A percentile compares a stretch with the other conserved stretches of the same genome.
Conservation (phyloP, 1,139 yeast species). For the Arxiozyma heterogenica region DNA sequence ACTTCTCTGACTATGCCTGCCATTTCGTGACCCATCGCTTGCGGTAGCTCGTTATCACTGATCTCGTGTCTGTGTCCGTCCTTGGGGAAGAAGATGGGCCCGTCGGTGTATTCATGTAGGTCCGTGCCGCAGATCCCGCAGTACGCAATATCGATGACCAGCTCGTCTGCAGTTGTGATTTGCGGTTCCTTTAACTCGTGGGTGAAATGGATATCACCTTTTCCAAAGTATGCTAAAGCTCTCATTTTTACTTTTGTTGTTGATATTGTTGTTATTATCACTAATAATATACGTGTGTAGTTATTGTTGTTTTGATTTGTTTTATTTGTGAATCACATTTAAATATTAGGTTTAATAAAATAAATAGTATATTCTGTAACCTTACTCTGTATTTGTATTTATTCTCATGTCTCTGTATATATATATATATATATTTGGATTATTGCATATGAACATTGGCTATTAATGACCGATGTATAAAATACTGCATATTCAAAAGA, state of each 20-base stretch:
- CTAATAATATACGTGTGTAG: too few species aligned
- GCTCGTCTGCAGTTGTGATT: slow-evolving; percentile 33
- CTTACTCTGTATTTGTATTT: too few species aligned
- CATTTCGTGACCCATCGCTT: slow-evolving; percentile 53
- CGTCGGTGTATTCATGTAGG: slow-evolving; percentile 39
- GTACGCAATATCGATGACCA: slow-evolving; percentile 38
- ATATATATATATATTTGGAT: too few species aligned
- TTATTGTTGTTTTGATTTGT: too few species aligned
- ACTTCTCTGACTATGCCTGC: slow-evolving; percentile 38
- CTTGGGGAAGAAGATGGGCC: slow-evolving; percentile 39
- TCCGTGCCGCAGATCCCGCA: slow-evolving; percentile 50
- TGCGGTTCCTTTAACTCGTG: slow-evolving; percentile 33
- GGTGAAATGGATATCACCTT: slow-evolving; percentile 34
- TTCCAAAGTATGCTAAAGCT: slow-evolving; percentile 40
- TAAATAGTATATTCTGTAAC: too few species aligned
- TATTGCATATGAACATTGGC: too few species aligned
- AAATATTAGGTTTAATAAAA: too few species aligned
- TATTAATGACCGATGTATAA: too few species aligned
- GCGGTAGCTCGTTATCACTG: slow-evolving; percentile 32
- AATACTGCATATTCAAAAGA: too few species aligned
- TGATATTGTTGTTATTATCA: not conserved
- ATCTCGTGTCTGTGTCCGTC: slow-evolving; percentile 29
- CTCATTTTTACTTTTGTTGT: slow-evolving; percentile 32
- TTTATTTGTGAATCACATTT: too few species aligned
- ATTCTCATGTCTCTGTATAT: too few species aligned